Evolutionary conservation across 164 flowering plant species (phyloP).

Genomic region (Kalanchoe fedtschenkoi): DNA sequence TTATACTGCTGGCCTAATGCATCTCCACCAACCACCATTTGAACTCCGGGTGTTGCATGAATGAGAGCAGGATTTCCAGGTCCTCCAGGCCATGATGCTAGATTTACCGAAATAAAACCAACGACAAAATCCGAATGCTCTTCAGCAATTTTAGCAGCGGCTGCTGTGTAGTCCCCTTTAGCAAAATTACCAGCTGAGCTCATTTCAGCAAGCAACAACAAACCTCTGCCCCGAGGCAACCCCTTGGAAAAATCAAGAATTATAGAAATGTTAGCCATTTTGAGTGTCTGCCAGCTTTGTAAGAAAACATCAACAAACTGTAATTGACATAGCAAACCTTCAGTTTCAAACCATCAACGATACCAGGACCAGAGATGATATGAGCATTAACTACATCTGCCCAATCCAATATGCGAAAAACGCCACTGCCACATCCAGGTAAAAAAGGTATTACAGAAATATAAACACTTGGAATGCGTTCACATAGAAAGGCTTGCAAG

Average conservation of each 20-base stretch:
- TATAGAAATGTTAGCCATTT: not conserved
- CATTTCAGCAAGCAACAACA: conserved; percentile 95
- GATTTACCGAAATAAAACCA: conserved; percentile 94
- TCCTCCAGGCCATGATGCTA: conserved; percentile 84
- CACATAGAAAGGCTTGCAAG: conserved; percentile 8
- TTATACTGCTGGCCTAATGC: conserved; percentile 89
- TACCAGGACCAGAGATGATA: conserved; percentile 91
- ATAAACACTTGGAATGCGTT: not conserved
- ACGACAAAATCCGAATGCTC: conserved; percentile 91
- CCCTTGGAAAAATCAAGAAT: conserved; percentile 41
- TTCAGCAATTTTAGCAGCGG: conserved; percentile 84
- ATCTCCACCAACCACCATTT: conserved; percentile 90
- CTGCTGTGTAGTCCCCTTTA: conserved; percentile 90
- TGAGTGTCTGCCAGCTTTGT: not conserved
- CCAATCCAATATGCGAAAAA: conserved; percentile 85
- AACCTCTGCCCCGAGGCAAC: conserved; percentile 79
- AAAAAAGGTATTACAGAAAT: not conserved
- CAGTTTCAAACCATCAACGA: conserved; percentile 85
- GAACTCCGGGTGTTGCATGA: conserved; percentile 85
- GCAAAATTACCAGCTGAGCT: conserved; percentile 97
- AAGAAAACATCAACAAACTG: not conserved
- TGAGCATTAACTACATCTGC: conserved; percentile 94
- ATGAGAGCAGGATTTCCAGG: conserved; percentile 66
- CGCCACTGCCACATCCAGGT: conserved; percentile 52
- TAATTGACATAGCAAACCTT: conserved; percentile 39